phyloP scores from a whole-genome alignment of 2,329 filamentous ascomycete species.

The Fusarium secorum region DNA sequence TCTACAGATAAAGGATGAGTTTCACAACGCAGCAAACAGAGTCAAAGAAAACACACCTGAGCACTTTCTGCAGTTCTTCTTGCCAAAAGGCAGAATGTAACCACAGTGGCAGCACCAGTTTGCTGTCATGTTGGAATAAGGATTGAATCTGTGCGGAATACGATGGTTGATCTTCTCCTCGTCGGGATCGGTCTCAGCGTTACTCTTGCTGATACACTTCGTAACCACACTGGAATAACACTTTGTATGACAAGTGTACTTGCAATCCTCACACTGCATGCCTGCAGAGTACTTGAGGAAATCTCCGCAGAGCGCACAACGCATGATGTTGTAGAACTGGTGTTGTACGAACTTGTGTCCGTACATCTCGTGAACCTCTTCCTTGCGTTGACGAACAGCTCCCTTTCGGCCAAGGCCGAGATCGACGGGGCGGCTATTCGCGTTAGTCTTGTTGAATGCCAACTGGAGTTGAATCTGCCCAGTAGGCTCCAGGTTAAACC shows the following conservation, averaged over 20 bases:
- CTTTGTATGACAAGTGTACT: constrained; percentile 98
- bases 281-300: constrained; percentile 98
- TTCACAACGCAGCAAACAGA: constrained; percentile 38
- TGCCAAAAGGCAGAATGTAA: constrained; percentile 92
- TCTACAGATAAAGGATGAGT: constrained; percentile 59
- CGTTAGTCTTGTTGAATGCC: constrained; percentile 90
- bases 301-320: constrained; percentile 95
- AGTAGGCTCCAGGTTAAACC: constrained; percentile 96
- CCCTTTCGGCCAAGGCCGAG: constrained; percentile 93
- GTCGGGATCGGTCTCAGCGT: constrained; percentile 96
- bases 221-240: constrained; percentile 97
- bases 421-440: constrained; percentile 83
- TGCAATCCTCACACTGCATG: constrained; percentile 99
- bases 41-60: constrained; percentile 64
- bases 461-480: constrained; percentile 91
- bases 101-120: constrained; percentile 99
- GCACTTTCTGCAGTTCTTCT: constrained; percentile 94
- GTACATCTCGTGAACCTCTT: constrained; percentile 98
- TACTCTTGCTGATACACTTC: constrained; percentile 99
- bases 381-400: constrained; percentile 95
- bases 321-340: constrained; percentile 99
- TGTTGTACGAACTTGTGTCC: constrained; percentile 99
- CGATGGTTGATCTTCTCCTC: constrained; percentile 99
- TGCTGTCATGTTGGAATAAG: constrained; percentile 96
- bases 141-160: constrained; percentile 95